Percentiles rank a stretch among this genome's conserved stretches.
Evolutionary conservation across 176 grass and related monocot genomes (phyloP).

Genomic region (Bonia amplexicaulis): DNA sequence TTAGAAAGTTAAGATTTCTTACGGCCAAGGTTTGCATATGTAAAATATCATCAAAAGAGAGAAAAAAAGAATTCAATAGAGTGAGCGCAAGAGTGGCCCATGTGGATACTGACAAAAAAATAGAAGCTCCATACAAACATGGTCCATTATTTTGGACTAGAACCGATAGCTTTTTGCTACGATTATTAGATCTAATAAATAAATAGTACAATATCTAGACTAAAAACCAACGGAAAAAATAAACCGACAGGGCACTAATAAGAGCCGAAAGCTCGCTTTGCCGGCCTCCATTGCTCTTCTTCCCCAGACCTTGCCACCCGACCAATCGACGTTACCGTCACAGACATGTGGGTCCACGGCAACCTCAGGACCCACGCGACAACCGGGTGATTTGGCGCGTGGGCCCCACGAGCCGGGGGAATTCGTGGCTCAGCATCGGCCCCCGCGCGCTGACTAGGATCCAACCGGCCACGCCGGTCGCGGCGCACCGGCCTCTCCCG

Average conservation of each 20-base stretch:
- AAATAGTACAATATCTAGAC: neutral
- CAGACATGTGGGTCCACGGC: rapidly evolving
- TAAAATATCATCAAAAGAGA: no score
- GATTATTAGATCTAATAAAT: neutral
- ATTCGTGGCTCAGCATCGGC: constrained; percentile 34
- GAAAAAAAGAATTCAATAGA: no score
- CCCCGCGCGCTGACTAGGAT: constrained; percentile 36
- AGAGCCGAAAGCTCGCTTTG: constrained; percentile 37
- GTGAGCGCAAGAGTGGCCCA: no score
- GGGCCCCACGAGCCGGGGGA: neutral
- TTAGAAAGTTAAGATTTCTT: no score
- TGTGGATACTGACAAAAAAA: no score
- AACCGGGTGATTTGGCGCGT: constrained; percentile 13
- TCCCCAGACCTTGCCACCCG: neutral
- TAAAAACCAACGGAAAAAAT: no score
- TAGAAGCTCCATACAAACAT: no score
- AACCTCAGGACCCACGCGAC: rapidly evolving
- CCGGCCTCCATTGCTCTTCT: constrained; percentile 23
- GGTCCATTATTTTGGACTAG: no score
- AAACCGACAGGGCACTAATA: neutral
- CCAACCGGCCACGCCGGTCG: constrained; percentile 7
- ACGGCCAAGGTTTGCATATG: no score
- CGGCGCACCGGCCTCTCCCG: constrained; percentile 22
- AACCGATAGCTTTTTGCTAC: no score
- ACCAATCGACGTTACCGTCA: rapidly evolving